phyloP scores from a whole-genome alignment of 225 moss, liverwort and hornwort species.

The Neckera pumila region DNA sequence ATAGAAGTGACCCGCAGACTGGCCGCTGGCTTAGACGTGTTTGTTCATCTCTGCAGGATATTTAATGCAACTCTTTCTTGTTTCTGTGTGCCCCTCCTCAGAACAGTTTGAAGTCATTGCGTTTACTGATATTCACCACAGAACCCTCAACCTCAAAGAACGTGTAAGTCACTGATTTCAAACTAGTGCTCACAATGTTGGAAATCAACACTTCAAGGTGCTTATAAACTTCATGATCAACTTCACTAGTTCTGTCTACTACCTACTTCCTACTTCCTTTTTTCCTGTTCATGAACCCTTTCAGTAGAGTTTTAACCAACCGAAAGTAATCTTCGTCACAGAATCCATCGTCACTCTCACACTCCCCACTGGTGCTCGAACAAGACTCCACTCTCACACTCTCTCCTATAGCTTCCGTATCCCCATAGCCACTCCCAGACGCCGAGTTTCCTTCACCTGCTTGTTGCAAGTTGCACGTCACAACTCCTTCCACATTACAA shows the following conservation, averaged over 20 bases:
- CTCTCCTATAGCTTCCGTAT: background rate
- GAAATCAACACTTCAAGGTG: background rate
- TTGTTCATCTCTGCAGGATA: background rate
- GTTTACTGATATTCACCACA: background rate
- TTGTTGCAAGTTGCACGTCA: background rate
- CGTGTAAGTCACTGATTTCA: background rate
- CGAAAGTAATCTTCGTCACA: constrained; percentile 8
- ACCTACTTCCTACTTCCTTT: background rate
- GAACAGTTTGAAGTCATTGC: background rate
- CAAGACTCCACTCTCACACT: background rate
- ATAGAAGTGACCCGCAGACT: background rate
- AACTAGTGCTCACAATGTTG: background rate
- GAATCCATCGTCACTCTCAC: background rate
- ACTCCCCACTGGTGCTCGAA: background rate
- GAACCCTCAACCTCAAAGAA: background rate
- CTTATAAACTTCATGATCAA: background rate
- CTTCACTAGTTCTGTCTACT: background rate
- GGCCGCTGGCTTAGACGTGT: background rate
- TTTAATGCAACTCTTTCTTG: background rate
- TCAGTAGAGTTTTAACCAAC: constrained; percentile 1
- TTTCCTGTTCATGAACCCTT: constrained; percentile 7
- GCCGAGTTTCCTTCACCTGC: background rate
- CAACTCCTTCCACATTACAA: background rate
- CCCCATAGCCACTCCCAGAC: background rate
- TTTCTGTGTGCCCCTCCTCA: background rate